A percentile compares a stretch with the other conserved stretches of the same genome.
Conservation (phyloP, 495 filamentous ascomycete genomes). For the Aspergillus asperescens region DNA sequence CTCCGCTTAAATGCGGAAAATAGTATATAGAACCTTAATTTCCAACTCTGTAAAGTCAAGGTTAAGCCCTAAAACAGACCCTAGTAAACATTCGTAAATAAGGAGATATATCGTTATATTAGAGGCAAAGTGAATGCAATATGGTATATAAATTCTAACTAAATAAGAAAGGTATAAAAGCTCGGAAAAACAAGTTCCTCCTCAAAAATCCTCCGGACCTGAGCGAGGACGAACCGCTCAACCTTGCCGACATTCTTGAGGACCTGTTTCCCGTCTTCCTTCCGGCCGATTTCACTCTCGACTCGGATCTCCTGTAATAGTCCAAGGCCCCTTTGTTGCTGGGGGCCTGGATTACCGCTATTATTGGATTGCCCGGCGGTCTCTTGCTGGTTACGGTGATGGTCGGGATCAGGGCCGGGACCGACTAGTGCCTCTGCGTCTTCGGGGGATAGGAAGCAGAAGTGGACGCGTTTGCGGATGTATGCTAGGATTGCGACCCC, state of each 20-base stretch:
- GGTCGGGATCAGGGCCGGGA: conserved; percentile 21
- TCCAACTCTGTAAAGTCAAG: no score
- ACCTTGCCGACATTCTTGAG: conserved; percentile 98
- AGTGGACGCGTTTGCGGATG: conserved; percentile 72
- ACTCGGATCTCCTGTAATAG: conserved; percentile 88
- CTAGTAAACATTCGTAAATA: not conserved
- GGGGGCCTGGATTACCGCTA: conserved; percentile 8
- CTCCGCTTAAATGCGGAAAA: not conserved
- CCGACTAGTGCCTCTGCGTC: conserved; percentile 67
- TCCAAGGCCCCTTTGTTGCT: conserved; percentile 56
- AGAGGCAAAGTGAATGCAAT: not conserved
- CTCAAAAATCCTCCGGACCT: conserved; percentile 94
- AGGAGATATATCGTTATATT: not conserved
- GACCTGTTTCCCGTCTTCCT: conserved; percentile 84
- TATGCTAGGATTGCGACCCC: conserved; percentile 88
- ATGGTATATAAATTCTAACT: conserved; percentile 15
- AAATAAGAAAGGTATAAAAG: conserved; percentile 96
- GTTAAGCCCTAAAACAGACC: no score
- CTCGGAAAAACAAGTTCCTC: conserved; percentile 98
- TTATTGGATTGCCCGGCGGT: conserved; percentile 19
- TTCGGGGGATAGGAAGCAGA: conserved; percentile 86
- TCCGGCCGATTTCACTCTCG: conserved; percentile 93
- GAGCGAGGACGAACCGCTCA: conserved; percentile 93
- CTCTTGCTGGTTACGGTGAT: conserved; percentile 38
- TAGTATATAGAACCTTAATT: not conserved